Evolutionary conservation across 768 basidiomycete genomes (phyloP), one percentile per base, ranked within the genome.

Genomic region (Lactarius sp.): DNA sequence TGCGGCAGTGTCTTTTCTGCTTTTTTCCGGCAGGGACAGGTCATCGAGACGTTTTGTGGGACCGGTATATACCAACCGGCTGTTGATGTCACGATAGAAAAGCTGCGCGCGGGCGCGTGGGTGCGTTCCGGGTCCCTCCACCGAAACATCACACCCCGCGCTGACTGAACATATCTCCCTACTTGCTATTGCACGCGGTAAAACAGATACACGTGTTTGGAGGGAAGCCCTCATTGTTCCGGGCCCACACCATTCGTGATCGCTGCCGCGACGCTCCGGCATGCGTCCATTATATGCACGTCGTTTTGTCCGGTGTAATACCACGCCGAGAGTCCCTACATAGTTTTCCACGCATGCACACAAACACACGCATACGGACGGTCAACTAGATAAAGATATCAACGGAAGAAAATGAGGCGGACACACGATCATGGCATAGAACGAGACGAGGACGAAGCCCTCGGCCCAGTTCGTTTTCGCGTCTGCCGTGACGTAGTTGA

Each of bases 21-120:
- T 59, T 96, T 97, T 78, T 97, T 98, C 74, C 80, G 85, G 55
- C 80, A 85, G 13, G 95, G 95, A 9, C 95, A 97, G 74, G 92
- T 93, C 22, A 79, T 97, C 60, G 93, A 98, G 74, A 97, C 94
- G 0, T 86, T 93, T 71, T 81, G 95, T 53, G 95, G 95, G n/a
- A 80, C 82, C 34, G 95, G 95, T 2, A 84, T 97, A 59, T 88
- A 88, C 73, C 95, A 98, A 71, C 81, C 84, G 27, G 90, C 95
- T 16, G 81, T 98, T 4, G 88, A 97, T 72, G 70, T 77, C n/a
- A 92, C 94, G 2, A 88, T 94, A 44, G 78, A 85, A 55, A 87
- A 88, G 72, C 77, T 98, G 41, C 83, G 96, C 71, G 73, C 80
- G 52, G 95, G 94, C 20, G 81, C 81, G 56, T 98, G 95, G 95